Percentiles rank a stretch among this genome's conserved stretches.
phyloP scores from a whole-genome alignment of 768 basidiomycete genomes.

The Cystobasidiopsis lactophilus region DNA sequence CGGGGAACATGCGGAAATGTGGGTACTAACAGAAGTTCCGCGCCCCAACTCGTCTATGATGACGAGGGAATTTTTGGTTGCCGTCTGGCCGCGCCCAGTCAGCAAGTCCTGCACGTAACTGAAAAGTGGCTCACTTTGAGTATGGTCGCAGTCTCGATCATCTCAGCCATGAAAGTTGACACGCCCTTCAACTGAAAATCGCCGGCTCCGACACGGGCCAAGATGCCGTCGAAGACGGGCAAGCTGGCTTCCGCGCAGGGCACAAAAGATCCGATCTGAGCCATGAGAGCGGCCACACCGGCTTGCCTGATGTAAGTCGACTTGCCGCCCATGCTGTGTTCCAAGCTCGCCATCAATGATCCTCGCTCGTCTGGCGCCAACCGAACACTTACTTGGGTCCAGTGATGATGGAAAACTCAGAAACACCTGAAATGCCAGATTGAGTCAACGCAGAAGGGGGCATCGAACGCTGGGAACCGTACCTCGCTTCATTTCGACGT shows the following conservation, averaged over 20 bases:
- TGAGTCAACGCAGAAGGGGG: too few relatives aligned
- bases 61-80: conserved; percentile 74
- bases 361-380: too few relatives aligned
- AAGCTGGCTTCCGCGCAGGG: conserved; percentile 67
- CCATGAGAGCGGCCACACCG: conserved; percentile 91
- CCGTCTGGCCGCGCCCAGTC: conserved; percentile 35
- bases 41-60: conserved; percentile 94
- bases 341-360: background rate
- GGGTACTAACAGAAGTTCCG: conserved; percentile 82
- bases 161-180: conserved; percentile 98
- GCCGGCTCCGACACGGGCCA: conserved; percentile 89
- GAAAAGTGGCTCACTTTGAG: conserved; percentile 39
- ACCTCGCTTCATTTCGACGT: conserved; percentile 55
- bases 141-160: conserved; percentile 95
- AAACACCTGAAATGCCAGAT: too few relatives aligned
- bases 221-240: conserved; percentile 84
- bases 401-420: conserved; percentile 85
- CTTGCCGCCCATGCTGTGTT: conserved; percentile 66
- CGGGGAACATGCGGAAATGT: too few relatives aligned
- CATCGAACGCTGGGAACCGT: too few relatives aligned
- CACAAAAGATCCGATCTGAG: conserved; percentile 84
- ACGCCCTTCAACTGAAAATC: conserved; percentile 96
- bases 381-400: conserved; percentile 46
- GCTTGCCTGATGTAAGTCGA: conserved; percentile 89
- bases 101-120: background rate